Base-by-base conservation (phyloP, 495 filamentous ascomycete genomes). In the Xylaria venustula region DNA sequence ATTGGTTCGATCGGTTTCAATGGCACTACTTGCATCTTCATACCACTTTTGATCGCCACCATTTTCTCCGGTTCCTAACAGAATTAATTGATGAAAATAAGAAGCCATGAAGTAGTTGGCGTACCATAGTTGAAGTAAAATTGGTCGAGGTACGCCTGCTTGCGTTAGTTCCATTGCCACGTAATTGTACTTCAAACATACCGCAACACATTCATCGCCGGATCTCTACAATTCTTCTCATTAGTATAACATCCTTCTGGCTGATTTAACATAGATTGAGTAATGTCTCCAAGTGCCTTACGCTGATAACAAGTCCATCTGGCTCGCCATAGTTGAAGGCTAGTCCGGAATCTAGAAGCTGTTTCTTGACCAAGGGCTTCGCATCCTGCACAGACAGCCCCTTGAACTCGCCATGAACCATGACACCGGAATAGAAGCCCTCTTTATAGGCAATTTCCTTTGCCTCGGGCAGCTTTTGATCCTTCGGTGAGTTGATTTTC, bases 401-500 rank as follows among this genome's bases (percentile, higher is more conserved):
- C 74, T 88, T 90, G 77, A 90, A 97, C 20, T 96, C 90, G 47
- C 94, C 94, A 54, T 90, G 82, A 41, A 91, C 73, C 90, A 98
- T 94, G 42, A 82, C 90, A 50, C 94, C 94, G 76, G 95, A 89
- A 79, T 98, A 98, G 80, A 90, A 97, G n/a, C 90, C 94, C 71
- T 96, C 93, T 72, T 92, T 95, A 79, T 98, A 98, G 4, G 94
- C 94, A 48, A 93, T 77, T 59, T 98, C 93, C 77, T 98, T 98
- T 30, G 94, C 94, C 78, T 97, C 88, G 23, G 88, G 88, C 15
- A 98, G 85, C 71, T 89, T 96, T 15, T 85, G 81, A 67, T 98
- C 94, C 75, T 97, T 98, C 55, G 94, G 93, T 6, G 92, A 96
- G 66, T 89, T 87, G 72, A 98, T 98, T 81, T 98, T 98, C 68